Evolutionary conservation across 139 green algal genomes (phyloP).

Genomic region (Coelastrella sp.): DNA sequence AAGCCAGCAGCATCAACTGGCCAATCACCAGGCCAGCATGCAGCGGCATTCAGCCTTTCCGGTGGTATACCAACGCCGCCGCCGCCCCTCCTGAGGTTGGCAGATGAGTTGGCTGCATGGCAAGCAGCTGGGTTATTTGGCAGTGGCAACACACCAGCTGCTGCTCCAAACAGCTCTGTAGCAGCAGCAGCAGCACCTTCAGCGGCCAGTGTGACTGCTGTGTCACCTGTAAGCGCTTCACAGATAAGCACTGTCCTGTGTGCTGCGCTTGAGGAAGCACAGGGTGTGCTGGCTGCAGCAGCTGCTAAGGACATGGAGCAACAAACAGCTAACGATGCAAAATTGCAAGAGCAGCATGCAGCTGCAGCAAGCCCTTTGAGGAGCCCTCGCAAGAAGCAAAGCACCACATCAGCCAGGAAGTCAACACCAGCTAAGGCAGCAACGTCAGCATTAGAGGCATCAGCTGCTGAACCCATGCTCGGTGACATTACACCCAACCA

Average conservation of each 20-base stretch:
- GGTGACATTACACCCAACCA: too few species aligned
- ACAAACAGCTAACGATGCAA: too few species aligned
- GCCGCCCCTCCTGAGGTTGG: constrained; percentile 22
- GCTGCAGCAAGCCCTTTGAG: not conserved
- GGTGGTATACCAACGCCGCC: constrained; percentile 24
- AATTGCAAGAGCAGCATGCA: not conserved
- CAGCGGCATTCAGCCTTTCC: not conserved
- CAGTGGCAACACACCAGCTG: not conserved
- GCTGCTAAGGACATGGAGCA: not conserved
- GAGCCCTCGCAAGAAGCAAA: not conserved
- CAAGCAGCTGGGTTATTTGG: not conserved
- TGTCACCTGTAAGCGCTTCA: not conserved
- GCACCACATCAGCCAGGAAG: not conserved
- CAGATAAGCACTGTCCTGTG: constrained; percentile 7
- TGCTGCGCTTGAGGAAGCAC: constrained; percentile 30
- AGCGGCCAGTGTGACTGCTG: not conserved
- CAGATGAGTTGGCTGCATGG: constrained; percentile 43
- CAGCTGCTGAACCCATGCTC: not conserved
- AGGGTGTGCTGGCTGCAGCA: constrained; percentile 14
- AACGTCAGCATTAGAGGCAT: not conserved
- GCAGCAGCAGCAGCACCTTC: not conserved
- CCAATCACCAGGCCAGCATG: not conserved
- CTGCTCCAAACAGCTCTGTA: not conserved
- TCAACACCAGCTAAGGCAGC: not conserved
- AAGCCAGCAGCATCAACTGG: not conserved